These are phyloP conservation scores for Phlebopus sp. DNA, from an alignment of 1,284 basidiomycete genomes.

Conservation along the genomic window DNA sequence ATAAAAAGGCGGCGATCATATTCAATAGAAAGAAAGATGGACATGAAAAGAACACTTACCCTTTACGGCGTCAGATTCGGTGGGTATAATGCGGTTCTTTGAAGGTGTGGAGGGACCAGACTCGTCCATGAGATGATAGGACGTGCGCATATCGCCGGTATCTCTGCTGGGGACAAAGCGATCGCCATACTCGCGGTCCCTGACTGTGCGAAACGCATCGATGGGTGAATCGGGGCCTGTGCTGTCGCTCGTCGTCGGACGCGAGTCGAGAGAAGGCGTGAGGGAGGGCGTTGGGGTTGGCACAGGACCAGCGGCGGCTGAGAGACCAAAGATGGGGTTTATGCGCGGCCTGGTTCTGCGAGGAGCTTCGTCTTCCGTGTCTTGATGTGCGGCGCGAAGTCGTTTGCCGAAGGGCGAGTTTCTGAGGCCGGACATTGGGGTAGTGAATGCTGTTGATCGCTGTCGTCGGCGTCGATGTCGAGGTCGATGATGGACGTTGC, in stretches of 20 bases:
- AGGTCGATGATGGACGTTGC: constrained; percentile 44
- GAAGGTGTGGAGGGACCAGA: constrained; percentile 63
- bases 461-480: constrained; percentile 45
- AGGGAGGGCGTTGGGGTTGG: constrained; percentile 31
- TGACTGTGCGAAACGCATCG: constrained; percentile 36
- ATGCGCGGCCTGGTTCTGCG: constrained; percentile 51
- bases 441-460: background rate
- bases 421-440: constrained; percentile 66
- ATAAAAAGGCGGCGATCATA: constrained; percentile 3
- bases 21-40: constrained; percentile 5
- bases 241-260: constrained; percentile 53
- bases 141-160: constrained; percentile 68
- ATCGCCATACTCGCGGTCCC: constrained; percentile 61
- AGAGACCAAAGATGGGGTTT: constrained; percentile 41
- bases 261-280: constrained; percentile 54
- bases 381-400: constrained; percentile 61
- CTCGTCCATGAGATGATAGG: constrained; percentile 74
- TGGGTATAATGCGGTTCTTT: constrained; percentile 69
- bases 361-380: constrained; percentile 52
- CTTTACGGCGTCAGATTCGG: constrained; percentile 76
- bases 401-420: constrained; percentile 80
- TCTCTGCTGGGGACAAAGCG: constrained; percentile 74
- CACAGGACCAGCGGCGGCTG: constrained; percentile 9
- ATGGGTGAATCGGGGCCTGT: constrained; percentile 53
- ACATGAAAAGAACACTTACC: constrained; percentile 39